Evolutionary conservation across 352 stramenopile genomes (phyloP).

Genomic region (Saprolegnia parasitica): DNA sequence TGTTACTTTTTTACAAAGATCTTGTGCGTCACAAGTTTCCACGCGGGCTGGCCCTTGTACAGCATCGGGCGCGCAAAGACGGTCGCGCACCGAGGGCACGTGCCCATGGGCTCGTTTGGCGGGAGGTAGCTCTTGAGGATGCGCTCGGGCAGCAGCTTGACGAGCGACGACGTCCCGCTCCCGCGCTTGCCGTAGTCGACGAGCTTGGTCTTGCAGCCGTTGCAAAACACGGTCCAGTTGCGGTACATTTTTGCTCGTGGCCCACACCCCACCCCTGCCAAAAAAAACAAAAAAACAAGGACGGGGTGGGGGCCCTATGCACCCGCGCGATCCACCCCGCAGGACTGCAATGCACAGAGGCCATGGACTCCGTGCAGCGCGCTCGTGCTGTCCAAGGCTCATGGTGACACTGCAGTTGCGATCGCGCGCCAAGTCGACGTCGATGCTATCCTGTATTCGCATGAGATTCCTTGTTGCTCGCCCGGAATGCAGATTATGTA

Average conservation of each 20-base stretch:
- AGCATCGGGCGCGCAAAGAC: slow-evolving; percentile 20
- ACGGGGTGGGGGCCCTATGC: too few species aligned
- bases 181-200: slow-evolving; percentile 27
- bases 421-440: too few species aligned
- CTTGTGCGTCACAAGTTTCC: slow-evolving; percentile 23
- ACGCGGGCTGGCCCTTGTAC: slow-evolving; percentile 22
- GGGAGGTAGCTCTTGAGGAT: slow-evolving; percentile 20
- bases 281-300: too few species aligned
- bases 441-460: too few species aligned
- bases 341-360: too few species aligned
- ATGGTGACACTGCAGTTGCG: too few species aligned
- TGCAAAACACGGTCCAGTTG: slow-evolving; percentile 19
- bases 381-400: too few species aligned
- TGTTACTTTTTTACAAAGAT: slow-evolving; percentile 25
- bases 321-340: too few species aligned
- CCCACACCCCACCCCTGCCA: too few species aligned
- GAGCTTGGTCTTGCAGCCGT: slow-evolving; percentile 1
- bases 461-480: too few species aligned
- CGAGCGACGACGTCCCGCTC: slow-evolving; percentile 20
- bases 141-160: slow-evolving; percentile 19
- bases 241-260: slow-evolving; percentile 1
- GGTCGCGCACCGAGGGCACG: not conserved
- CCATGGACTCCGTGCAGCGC: too few species aligned
- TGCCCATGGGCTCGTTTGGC: slow-evolving; percentile 1
- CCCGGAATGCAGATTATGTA: too few species aligned